Conservation (phyloP, 2,329 filamentous ascomycete species). For the Graphilbum fragrans region DNA sequence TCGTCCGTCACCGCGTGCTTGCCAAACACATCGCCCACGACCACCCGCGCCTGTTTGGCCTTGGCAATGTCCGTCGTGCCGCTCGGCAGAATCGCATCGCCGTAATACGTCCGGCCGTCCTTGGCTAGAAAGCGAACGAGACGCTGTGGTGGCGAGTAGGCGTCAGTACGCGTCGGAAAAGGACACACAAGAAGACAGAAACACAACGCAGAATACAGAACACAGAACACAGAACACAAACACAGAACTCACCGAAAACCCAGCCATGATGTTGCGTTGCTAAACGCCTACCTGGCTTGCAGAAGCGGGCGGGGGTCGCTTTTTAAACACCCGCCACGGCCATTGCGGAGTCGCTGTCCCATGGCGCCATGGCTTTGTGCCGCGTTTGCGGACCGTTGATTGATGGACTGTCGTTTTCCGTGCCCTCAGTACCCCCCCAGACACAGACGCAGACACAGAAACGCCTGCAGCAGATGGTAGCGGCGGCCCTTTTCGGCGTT, state of each 20-base stretch:
- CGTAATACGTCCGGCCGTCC: slow-evolving; percentile 59
- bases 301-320: no score
- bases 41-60: slow-evolving; percentile 47
- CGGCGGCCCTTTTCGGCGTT: no score
- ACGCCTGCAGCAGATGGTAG: no score
- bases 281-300: not conserved
- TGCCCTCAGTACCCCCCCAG: no score
- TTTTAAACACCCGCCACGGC: no score
- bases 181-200: not conserved
- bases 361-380: no score
- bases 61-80: slow-evolving; percentile 49
- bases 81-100: slow-evolving; percentile 56
- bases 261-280: not conserved
- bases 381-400: no score
- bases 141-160: slow-evolving; percentile 30
- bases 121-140: slow-evolving; percentile 63
- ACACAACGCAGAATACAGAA: no score
- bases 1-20: slow-evolving; percentile 51
- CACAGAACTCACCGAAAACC: not conserved
- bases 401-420: no score
- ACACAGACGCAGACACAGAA: not conserved
- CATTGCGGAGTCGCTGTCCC: no score
- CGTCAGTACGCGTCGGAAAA: not conserved
- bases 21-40: slow-evolving; percentile 55
- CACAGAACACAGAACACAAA: no score